Percentiles rank a stretch among this genome's conserved stretches.
Evolutionary conservation across 441 rosid species (phyloP).

Genomic region (Pelargonium fulgidum): DNA sequence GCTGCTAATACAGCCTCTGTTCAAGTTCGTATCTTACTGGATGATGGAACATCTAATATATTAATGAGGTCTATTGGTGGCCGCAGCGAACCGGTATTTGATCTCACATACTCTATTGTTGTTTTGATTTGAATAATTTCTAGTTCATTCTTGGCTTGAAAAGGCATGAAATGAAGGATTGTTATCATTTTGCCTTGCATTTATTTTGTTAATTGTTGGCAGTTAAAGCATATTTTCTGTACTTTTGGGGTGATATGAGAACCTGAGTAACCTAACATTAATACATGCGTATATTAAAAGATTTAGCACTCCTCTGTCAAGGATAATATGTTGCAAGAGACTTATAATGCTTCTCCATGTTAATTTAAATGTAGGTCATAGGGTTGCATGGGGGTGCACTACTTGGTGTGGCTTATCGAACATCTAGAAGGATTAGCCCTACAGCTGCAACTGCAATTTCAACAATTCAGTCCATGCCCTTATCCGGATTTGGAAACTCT

Average conservation of each 20-base stretch:
- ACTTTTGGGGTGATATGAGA: too few relatives aligned
- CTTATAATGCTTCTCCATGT: not conserved
- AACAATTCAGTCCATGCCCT: constrained; percentile 91
- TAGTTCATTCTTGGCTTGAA: not conserved
- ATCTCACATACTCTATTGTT: constrained; percentile 16
- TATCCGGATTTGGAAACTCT: constrained; percentile 93
- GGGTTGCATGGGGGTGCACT: constrained; percentile 97
- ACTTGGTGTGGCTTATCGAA: constrained; percentile 90
- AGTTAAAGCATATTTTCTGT: too few relatives aligned
- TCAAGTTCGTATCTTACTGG: constrained; percentile 97
- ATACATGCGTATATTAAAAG: too few relatives aligned
- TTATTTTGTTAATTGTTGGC: too few relatives aligned
- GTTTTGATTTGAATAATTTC: not conserved
- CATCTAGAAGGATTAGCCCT: constrained; percentile 80
- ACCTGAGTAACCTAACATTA: too few relatives aligned
- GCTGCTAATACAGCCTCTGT: constrained; percentile 92
- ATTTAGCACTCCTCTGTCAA: too few relatives aligned
- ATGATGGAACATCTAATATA: constrained; percentile 97
- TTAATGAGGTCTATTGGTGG: constrained; percentile 88
- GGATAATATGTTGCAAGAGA: too few relatives aligned
- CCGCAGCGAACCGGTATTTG: constrained; percentile 83
- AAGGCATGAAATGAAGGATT: too few relatives aligned
- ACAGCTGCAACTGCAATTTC: constrained; percentile 89
- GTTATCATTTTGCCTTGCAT: too few relatives aligned
- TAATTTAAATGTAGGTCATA: constrained; percentile 44